phyloP scores from a whole-genome alignment of 352 stramenopile genomes.

The Pythium plurisporium region DNA sequence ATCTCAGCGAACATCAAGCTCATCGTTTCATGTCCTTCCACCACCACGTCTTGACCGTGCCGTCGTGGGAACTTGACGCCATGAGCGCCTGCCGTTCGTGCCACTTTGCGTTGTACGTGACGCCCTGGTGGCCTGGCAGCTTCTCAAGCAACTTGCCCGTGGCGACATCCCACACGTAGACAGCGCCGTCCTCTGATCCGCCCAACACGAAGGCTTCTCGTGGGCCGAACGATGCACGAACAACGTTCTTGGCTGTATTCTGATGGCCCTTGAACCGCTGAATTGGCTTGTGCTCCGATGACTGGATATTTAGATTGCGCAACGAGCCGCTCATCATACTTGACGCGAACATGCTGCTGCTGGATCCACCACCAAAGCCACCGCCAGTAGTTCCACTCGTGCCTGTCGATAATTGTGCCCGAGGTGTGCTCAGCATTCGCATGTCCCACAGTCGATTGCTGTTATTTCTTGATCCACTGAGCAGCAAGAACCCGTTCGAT shows the following conservation, averaged over 20 bases:
- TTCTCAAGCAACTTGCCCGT: conserved; percentile 83
- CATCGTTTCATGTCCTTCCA: conserved; percentile 69
- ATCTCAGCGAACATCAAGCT: too few relatives aligned
- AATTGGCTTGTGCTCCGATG: conserved; percentile 58
- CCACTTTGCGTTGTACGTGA: conserved; percentile 85
- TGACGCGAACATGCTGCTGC: conserved; percentile 2
- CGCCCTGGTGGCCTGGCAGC: conserved; percentile 65
- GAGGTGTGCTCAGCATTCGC: conserved; percentile 77
- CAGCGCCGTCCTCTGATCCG: conserved; percentile 77
- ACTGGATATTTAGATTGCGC: conserved; percentile 25
- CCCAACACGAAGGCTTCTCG: conserved; percentile 83
- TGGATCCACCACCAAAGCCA: not conserved
- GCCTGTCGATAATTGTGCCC: conserved; percentile 44
- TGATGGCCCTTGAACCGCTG: conserved; percentile 88
- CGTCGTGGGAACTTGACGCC: conserved; percentile 81
- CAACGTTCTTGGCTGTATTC: conserved; percentile 88
- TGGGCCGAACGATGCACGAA: conserved; percentile 79
- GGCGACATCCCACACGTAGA: conserved; percentile 87
- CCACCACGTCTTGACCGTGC: conserved; percentile 89
- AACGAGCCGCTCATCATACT: conserved; percentile 9
- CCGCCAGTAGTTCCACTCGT: conserved; percentile 1
- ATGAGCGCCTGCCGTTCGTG: conserved; percentile 84
- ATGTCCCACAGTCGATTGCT: conserved; percentile 88
- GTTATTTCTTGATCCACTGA: conserved; percentile 85
- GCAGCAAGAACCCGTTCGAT: conserved; percentile 72